Evolutionary conservation across 345 rosid species (phyloP), one percentile per base, ranked within the genome.

Genomic region (Luvunga scandens): DNA sequence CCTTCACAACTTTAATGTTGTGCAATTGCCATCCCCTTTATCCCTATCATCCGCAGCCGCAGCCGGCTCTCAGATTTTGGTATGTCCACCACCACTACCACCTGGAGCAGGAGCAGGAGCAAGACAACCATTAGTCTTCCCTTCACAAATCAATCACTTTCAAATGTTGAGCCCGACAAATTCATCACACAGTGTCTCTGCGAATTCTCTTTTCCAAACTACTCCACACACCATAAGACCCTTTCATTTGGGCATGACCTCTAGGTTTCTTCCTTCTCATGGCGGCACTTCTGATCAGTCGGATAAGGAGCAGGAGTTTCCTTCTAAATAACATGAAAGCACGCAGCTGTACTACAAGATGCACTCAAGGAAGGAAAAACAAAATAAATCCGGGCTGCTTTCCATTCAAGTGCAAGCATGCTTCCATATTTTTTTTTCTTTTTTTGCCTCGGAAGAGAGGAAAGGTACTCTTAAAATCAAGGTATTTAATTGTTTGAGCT

Each of bases 11-110:
- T 75, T 83, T 38, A 88, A 90, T 80, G 80, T 81, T 74, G 80
- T 87, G 34, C 89, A 90, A 30, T 81, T 88, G 81, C 88, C 92
- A 67, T 86, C 91, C 31, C 38, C 86, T 25, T 72, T 86, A 21
- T 88, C 90, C 61, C 76, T 85, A 66, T 85, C 88, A 62, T 84
- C 50, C 18, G 50, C 50, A 45, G 50, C 18, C 2, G 50, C 57
- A 53, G 21, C 87, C 24, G 81, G 80, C 69, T 79, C 88, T 72
- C 91, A 88, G 76, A 78, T 85, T 66, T 79, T 90, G 75, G 82
- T 89, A 28, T 83, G 88, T 71, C 91, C 82, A 19, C 88, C 86
- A 7, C 1, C 53, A 64, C 59, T 75, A 45, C 18, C 50, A 12
- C 18, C 50, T 1, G 50, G 18, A 45, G 50, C 50, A 13, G 50